Evolutionary conservation across 208 protist genomes (phyloP).

Genomic region (Trypanosoma mega): DNA sequence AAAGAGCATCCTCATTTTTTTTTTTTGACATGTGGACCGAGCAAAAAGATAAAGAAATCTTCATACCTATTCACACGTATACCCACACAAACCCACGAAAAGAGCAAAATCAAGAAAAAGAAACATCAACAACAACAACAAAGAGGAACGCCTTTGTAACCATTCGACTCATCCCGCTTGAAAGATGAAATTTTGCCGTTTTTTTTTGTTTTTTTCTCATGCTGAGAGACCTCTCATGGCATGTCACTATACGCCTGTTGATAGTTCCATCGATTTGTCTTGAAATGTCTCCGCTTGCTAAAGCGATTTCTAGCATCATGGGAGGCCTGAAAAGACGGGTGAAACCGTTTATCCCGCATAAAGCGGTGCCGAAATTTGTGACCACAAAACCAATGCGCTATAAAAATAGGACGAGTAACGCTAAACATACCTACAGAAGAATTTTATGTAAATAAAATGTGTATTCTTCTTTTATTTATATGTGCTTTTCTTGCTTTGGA

Average conservation of each 20-base stretch:
- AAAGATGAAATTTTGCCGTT: too few species aligned
- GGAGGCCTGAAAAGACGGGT: slow-evolving; percentile 74
- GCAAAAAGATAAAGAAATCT: too few species aligned
- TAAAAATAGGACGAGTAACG: slow-evolving; percentile 44
- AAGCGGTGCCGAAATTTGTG: slow-evolving; percentile 86
- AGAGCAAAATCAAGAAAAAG: slow-evolving; percentile 4
- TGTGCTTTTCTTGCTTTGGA: slow-evolving; percentile 7
- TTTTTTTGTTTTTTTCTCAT: not conserved
- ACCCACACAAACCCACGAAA: slow-evolving; percentile 8
- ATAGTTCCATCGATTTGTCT: slow-evolving; percentile 92
- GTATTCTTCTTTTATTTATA: not conserved
- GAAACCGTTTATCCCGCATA: slow-evolving; percentile 89
- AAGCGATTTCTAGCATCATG: slow-evolving; percentile 80
- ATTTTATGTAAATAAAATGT: slow-evolving; percentile 18
- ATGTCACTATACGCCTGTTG: slow-evolving; percentile 91
- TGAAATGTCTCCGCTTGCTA: slow-evolving; percentile 79
- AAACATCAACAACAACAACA: slow-evolving; percentile 1
- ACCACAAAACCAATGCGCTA: slow-evolving; percentile 88
- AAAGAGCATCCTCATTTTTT: too few species aligned
- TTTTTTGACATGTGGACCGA: too few species aligned
- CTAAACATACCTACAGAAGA: slow-evolving; percentile 37
- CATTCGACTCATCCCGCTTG: slow-evolving; percentile 8
- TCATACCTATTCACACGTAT: too few species aligned
- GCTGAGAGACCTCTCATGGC: too few species aligned
- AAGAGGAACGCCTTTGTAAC: not conserved